Conservation (phyloP, 139 green algal species). For the Closterium sp. region DNA sequence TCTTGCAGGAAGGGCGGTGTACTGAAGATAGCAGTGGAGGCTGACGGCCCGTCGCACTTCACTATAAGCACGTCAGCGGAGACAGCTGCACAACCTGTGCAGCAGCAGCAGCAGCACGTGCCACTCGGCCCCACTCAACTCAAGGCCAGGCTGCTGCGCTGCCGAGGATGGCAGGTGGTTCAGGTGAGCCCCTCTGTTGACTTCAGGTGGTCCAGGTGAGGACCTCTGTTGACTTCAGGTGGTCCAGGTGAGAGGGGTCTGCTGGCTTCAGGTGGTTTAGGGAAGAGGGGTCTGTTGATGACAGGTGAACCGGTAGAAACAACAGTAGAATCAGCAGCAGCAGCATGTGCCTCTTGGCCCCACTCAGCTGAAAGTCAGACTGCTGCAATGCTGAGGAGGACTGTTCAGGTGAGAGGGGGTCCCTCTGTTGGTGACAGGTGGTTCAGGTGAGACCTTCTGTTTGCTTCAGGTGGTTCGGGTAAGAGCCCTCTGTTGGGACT, state of each 20-base stretch:
- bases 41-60: conserved; percentile 30
- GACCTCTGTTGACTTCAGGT: neutral
- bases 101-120: neutral
- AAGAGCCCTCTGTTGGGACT: no score
- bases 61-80: neutral
- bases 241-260: neutral
- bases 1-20: neutral
- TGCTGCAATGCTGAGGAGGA: conserved; percentile 15
- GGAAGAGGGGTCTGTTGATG: neutral
- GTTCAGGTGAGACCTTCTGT: conserved; percentile 1
- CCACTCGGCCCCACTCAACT: conserved; percentile 19
- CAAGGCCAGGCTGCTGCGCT: conserved; percentile 18
- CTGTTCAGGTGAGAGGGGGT: conserved; percentile 34
- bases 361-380: conserved; percentile 3
- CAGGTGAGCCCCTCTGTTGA: conserved; percentile 17
- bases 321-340: neutral
- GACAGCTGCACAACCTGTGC: neutral
- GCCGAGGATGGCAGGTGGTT: conserved; percentile 25
- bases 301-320: neutral
- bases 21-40: conserved; percentile 22
- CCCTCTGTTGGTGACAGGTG: neutral
- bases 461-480: neutral
- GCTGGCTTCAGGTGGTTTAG: neutral
- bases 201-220: neutral
- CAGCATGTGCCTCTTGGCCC: conserved; percentile 3